Base-by-base conservation (phyloP, 768 basidiomycete species). In the Termitomyces bulborhizus region DNA sequence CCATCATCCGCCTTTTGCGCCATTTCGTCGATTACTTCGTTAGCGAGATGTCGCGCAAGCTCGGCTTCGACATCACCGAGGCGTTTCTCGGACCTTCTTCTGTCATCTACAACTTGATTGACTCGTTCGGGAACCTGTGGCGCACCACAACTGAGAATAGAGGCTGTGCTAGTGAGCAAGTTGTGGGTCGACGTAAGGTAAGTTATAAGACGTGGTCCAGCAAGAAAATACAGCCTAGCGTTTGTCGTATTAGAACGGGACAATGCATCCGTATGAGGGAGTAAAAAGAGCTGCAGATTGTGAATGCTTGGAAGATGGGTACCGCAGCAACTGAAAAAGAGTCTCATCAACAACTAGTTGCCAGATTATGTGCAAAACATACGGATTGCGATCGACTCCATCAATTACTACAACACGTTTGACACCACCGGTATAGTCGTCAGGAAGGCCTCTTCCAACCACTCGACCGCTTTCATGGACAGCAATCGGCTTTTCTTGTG, bases 381-480 rank as follows among this genome's bases (percentile, higher is more conserved):
- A 90, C 84, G 87, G 87, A 66, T 86, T 90, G 41, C 85, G 78
- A 67, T 94, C 93, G 4, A 93, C 74, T 12, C 84, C 84, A 50
- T 93, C 88, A 51, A 97, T 95, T 27, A 87, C 76, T 32, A 94
- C 82, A 9, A 88, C 83, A n/a, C 93, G 76, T 63, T 79, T 88
- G 58, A 88, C 81, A 13, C 84, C 86, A 4, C 86, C 88, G 6
- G 84, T 83, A 62, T 91, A 90, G 67, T 91, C 85, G 3, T 76
- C 70, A 4, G 90, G 88, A 13, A 90, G 77, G 2, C 73, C 81
- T 62, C 80, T 84, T 3, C 80, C 78, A 3, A 81, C 75, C 29
- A 77, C 69, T 21, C 83, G 76, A 15, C 81, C 80, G 48, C 73
- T 74, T 51, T 77, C 74, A 6, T 74, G 68, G 43, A 68, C 71